Evolutionary conservation across 176 grass and related monocot species (phyloP).

Genomic region (Melocanna baccifera): DNA sequence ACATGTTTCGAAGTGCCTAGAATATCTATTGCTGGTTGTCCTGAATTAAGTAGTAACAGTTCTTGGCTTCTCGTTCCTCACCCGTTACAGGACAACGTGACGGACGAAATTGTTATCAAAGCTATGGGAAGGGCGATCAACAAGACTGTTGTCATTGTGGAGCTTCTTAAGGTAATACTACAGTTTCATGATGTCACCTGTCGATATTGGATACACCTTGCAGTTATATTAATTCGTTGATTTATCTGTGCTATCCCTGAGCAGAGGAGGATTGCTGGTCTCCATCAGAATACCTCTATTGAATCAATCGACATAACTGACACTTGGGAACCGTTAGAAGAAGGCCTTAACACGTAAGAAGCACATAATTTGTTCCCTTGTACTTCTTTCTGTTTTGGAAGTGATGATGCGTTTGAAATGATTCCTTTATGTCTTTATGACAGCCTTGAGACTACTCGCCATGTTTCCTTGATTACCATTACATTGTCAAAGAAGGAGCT

Average conservation of each 20-base stretch:
- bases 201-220: not conserved
- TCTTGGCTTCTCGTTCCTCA: not conserved
- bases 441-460: slow-evolving; percentile 71
- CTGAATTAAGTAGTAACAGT: not conserved
- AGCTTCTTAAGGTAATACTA: slow-evolving; percentile 59
- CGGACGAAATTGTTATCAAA: slow-evolving; percentile 52
- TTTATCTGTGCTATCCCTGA: not conserved
- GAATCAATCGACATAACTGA: slow-evolving; percentile 68
- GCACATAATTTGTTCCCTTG: not conserved
- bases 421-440: not conserved
- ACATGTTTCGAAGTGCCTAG: not conserved
- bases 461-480: slow-evolving; percentile 70
- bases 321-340: slow-evolving; percentile 77
- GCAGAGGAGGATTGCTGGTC: slow-evolving; percentile 68
- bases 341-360: slow-evolving; percentile 61
- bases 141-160: slow-evolving; percentile 60
- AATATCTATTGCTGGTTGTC: not conserved
- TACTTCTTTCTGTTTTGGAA: not conserved
- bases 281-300: slow-evolving; percentile 58
- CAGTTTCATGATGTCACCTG: not conserved
- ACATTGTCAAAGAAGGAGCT: slow-evolving; percentile 78
- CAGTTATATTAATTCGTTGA: not conserved
- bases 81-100: slow-evolving; percentile 32
- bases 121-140: slow-evolving; percentile 78
- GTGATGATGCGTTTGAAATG: not conserved